These are phyloP conservation scores for Camelina hispida DNA, from an alignment of 345 rosid species.

Conservation along the genomic window DNA sequence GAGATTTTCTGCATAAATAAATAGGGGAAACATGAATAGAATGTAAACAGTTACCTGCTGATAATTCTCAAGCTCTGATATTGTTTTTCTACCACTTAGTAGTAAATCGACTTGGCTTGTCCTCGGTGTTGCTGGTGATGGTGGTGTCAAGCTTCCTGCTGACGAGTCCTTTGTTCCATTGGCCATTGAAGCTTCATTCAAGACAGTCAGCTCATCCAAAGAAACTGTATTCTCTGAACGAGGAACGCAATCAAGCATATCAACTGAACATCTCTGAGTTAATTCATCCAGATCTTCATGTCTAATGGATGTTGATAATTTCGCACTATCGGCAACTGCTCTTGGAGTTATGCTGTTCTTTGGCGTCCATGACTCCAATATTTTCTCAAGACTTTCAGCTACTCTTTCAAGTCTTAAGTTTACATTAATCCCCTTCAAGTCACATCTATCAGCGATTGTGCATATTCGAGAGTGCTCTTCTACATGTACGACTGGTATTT, in stretches of 20 bases:
- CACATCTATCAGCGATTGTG: slow-evolving; percentile 96
- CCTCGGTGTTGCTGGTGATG: slow-evolving; percentile 81
- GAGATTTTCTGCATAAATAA: too few species aligned
- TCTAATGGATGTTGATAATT: slow-evolving; percentile 44
- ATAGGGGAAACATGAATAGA: neutral
- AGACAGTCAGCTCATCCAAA: slow-evolving; percentile 54
- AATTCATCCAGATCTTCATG: slow-evolving; percentile 57
- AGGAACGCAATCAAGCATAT: slow-evolving; percentile 64
- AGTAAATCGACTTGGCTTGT: slow-evolving; percentile 81
- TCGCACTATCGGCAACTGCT: slow-evolving; percentile 52
- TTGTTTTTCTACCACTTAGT: slow-evolving; percentile 68
- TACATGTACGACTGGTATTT: slow-evolving; percentile 97
- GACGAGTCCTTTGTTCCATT: slow-evolving; percentile 65
- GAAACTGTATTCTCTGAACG: slow-evolving; percentile 59
- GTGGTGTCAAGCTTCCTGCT: slow-evolving; percentile 87
- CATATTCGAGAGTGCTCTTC: slow-evolving; percentile 97
- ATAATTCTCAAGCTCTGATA: slow-evolving; percentile 80
- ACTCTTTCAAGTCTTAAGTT: slow-evolving; percentile 88
- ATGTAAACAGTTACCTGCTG: slow-evolving; percentile 64
- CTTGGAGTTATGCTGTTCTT: slow-evolving; percentile 65
- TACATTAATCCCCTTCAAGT: slow-evolving; percentile 83
- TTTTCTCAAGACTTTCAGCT: slow-evolving; percentile 84
- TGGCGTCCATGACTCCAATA: slow-evolving; percentile 89
- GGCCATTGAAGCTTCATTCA: slow-evolving; percentile 51
- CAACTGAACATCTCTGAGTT: slow-evolving; percentile 59